phyloP scores from a whole-genome alignment of 2,329 filamentous ascomycete genomes.

The Ceratocystis diversiconidia region DNA sequence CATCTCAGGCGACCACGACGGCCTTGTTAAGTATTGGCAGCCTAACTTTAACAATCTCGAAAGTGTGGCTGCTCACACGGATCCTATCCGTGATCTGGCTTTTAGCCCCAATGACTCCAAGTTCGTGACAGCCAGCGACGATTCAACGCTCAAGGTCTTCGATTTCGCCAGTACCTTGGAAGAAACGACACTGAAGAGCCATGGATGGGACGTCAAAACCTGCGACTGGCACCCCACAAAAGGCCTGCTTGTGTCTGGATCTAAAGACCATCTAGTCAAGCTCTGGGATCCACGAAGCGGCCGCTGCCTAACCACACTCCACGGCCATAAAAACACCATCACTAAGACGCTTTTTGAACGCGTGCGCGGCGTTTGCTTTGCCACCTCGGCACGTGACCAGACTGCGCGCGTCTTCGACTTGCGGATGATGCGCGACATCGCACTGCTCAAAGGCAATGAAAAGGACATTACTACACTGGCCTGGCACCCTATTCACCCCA shows the following conservation, averaged over 20 bases:
- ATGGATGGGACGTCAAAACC: constrained; percentile 93
- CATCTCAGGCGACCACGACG: constrained; percentile 87
- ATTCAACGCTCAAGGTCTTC: constrained; percentile 86
- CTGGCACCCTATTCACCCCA: constrained; percentile 88
- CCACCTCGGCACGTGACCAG: constrained; percentile 85
- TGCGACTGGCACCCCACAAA: constrained; percentile 97
- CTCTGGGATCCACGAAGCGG: constrained; percentile 94
- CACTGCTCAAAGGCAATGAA: constrained; percentile 82
- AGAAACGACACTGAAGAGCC: constrained; percentile 75
- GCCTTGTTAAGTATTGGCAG: constrained; percentile 96
- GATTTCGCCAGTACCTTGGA: constrained; percentile 80
- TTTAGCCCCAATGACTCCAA: constrained; percentile 92
- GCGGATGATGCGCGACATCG: constrained; percentile 95
- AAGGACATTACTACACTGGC: constrained; percentile 87
- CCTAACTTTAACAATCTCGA: constrained; percentile 99
- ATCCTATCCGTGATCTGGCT: constrained; percentile 79
- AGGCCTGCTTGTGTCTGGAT: constrained; percentile 84
- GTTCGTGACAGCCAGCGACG: constrained; percentile 91
- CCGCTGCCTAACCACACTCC: constrained; percentile 80
- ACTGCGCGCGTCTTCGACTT: constrained; percentile 89
- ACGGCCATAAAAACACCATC: constrained; percentile 95
- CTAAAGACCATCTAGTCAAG: constrained; percentile 94
- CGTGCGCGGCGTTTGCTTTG: constrained; percentile 68
- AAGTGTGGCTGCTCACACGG: constrained; percentile 77
- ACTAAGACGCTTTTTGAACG: constrained; percentile 85